Evolutionary conservation across 768 basidiomycete species (phyloP).

Genomic region (Nidula microcarpa): DNA sequence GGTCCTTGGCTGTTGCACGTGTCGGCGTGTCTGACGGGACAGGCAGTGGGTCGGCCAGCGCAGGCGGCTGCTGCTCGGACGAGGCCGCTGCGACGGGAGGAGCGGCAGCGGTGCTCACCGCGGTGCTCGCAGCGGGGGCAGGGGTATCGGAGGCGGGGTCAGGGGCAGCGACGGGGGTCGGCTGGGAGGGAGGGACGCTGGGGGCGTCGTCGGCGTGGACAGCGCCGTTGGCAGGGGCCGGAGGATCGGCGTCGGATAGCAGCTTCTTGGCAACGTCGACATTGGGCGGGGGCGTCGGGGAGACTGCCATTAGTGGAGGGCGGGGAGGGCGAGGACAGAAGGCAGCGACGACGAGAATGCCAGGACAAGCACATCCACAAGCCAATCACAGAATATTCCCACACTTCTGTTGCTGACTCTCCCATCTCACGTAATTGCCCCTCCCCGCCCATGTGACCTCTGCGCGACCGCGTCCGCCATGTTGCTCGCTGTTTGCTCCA

Average conservation of each 20-base stretch:
- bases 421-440: too few species aligned
- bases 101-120: neutral
- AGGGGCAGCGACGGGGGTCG: neutral
- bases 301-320: neutral
- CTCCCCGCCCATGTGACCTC: too few species aligned
- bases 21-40: constrained; percentile 7
- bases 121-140: neutral
- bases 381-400: too few species aligned
- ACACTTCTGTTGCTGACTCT: neutral
- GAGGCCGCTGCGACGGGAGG: neutral
- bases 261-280: neutral
- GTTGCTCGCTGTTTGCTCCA: too few species aligned
- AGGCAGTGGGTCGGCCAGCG: neutral
- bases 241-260: neutral
- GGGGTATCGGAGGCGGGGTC: neutral
- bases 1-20: constrained; percentile 17
- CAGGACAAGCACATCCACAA: too few species aligned
- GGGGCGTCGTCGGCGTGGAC: too few species aligned
- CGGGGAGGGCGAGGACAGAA: neutral
- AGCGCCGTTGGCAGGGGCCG: neutral
- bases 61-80: neutral
- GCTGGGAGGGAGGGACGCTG: neutral
- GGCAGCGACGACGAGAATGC: neutral
- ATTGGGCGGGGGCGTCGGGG: neutral
- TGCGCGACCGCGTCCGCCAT: too few species aligned